Percentiles rank a stretch among this genome's conserved stretches.
These are phyloP conservation scores for Fagus sylvatica DNA, from an alignment of 306 rosid species.

Conservation along the genomic window DNA sequence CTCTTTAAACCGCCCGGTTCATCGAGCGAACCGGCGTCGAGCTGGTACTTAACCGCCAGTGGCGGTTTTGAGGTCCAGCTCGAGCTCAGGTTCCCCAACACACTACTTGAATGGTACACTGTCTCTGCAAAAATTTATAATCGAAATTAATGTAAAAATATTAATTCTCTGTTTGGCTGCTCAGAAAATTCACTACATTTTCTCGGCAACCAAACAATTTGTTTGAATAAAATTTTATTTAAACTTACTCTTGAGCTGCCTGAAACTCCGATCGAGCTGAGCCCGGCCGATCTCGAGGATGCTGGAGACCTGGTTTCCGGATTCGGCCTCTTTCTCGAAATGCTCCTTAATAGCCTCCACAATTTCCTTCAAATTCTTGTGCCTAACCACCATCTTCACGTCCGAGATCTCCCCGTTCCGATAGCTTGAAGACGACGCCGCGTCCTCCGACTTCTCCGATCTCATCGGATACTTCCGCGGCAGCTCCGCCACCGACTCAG, in stretches of 20 bases:
- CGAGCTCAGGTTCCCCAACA: constrained; percentile 90
- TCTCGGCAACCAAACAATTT: neutral
- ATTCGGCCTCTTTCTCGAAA: constrained; percentile 75
- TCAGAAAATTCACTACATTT: neutral
- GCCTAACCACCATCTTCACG: constrained; percentile 90
- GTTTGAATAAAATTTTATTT: too few species aligned
- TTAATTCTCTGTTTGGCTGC: constrained; percentile 7
- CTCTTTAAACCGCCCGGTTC: constrained; percentile 73
- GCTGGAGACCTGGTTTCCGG: constrained; percentile 82
- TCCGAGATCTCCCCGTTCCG: constrained; percentile 53
- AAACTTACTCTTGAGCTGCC: constrained; percentile 73
- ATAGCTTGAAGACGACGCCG: constrained; percentile 37
- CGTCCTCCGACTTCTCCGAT: constrained; percentile 37
- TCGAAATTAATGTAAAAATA: neutral
- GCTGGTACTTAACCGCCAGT: constrained; percentile 78
- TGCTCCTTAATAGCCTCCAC: constrained; percentile 77
- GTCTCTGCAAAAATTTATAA: constrained; percentile 64
- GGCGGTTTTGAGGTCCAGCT: constrained; percentile 98
- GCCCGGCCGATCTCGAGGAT: constrained; percentile 83
- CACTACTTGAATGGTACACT: constrained; percentile 87
- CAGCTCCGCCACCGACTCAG: constrained; percentile 22
- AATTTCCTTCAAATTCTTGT: constrained; percentile 85
- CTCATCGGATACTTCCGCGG: constrained; percentile 25
- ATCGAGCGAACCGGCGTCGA: constrained; percentile 59
- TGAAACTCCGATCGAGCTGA: constrained; percentile 86